Percentiles rank a stretch among this genome's conserved stretches.
phyloP scores from a whole-genome alignment of 2,329 filamentous ascomycete genomes.

The Calonectria hongkongensis region DNA sequence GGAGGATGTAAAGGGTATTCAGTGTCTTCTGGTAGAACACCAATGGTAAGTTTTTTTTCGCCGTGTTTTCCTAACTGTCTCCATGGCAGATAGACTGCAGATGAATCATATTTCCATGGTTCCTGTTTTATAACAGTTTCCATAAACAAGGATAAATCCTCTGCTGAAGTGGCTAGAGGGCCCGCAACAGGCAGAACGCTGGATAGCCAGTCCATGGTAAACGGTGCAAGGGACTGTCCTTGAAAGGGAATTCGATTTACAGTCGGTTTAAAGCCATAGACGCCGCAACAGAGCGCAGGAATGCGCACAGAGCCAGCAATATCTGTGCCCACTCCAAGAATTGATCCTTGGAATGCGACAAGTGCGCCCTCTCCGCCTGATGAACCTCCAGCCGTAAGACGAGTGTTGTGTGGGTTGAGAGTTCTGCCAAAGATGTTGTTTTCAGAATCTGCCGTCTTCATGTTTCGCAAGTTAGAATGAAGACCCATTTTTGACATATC shows the following conservation, averaged over 20 bases:
- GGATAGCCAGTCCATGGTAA: not conserved
- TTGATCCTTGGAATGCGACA: not conserved
- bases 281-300: not conserved
- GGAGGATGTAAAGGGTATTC: not conserved
- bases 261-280: slow-evolving; percentile 5
- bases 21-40: not conserved
- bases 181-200: not conserved
- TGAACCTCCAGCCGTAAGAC: not conserved
- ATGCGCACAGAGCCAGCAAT: slow-evolving; percentile 4
- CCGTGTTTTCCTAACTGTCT: not conserved
- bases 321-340: not conserved
- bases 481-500: not conserved
- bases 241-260: not conserved
- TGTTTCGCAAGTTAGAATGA: not conserved
- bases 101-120: slow-evolving; percentile 1
- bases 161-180: not conserved
- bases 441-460: not conserved
- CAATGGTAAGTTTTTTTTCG: not conserved
- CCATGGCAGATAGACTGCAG: not conserved
- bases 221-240: not conserved
- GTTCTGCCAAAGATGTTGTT: slow-evolving; percentile 10
- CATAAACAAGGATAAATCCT: not conserved
- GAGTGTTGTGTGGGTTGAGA: not conserved
- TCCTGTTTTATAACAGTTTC: not conserved
- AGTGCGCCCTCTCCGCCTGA: not conserved